Base-by-base conservation (phyloP, 1,139 yeast species). In the Scheffersomyces titani region DNA sequence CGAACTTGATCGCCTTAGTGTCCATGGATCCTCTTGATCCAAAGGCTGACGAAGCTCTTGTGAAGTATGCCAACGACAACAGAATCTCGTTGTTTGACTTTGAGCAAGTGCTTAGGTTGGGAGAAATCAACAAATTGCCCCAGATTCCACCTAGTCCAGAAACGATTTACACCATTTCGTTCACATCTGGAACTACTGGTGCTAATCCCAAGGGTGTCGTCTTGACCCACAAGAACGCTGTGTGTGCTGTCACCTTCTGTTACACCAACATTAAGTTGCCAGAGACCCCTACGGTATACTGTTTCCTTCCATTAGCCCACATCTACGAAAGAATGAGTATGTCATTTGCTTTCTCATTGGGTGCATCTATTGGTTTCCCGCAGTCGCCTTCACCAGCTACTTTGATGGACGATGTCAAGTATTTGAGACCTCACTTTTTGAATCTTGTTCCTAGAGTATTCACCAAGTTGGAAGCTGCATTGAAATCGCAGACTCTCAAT, bases 241-340 rank as follows among this genome's bases (percentile, higher is more conserved):
- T 72, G 7, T 59, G 73, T 22, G 74, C 72, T 3, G 59, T 70
- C 18, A 62, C 74, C 1, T 69, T 65, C 54, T 52, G 59, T 21
- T 55, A 54, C 49, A 61, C 66, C 50, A 63, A 57, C 53, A 56
- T 60, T 54, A 60, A 61, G 44, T 49, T 59, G 11, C 46, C 55
- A 45, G 58, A 57, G 5, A 57, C 63, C 46, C 61, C 57, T 3
- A 58, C 55, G 19, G 49, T 19, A 18, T 63, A 61, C 54, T 56
- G 62, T 24, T 85, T 86, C 68, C 77, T 88, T 56, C 92, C 92
- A 0, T 74, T 87, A 65, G 92, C 93, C 1, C 93, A 89, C 69
- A 88, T 89, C 59, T 88, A 83, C 66, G 90, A 88, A 61, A 67
- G 82, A 58, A 71, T 71, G 70, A 67, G 69, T 45, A 55, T 74